Base-by-base conservation (phyloP, 2,329 filamentous ascomycete species). In the Penicillium sp. region DNA sequence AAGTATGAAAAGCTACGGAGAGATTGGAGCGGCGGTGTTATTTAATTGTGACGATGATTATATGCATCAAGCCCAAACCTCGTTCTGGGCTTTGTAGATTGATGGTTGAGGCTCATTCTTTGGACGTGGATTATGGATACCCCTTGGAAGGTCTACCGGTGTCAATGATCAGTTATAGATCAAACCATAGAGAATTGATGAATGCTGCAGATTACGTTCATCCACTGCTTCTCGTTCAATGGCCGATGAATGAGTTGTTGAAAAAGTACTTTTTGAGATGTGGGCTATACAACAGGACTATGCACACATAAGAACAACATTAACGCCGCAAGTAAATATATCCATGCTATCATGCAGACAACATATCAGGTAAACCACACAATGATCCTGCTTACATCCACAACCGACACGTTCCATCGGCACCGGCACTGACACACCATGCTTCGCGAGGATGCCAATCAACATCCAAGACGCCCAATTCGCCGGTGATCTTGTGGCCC, bases 381-480 rank as follows among this genome's bases (percentile, higher is more conserved):
- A n/a, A n/a, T n/a, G n/a, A n/a, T n/a, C 29, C 35, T 38, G 48
- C 55, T 57, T 62, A 84, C 61, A 80, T 85, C 90, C 90, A 98
- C 61, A 98, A 67, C 56, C 90, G 80, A 66, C 87, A 85, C 10
- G 85, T 94, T 28, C 90, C 90, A 70, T 98, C 92, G 1, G 90
- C 89, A 52, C 92, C 92, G 31, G 89, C 90, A 71, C 85, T 93
- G 36, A 95, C 82, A 66, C 85, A 84, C 92, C 92, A 96, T 2
- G 90, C 87, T 66, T 96, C 86, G 47, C 77, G 79, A 4, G 88
- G 87, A 70, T 98, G 92, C 93, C 93, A 98, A 58, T 95, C 86
- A 17, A 98, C 70, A 62, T 95, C 90, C 72, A 96, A 74, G 11
- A 96, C 89, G 50, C 92, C 92, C 41, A 98, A 68, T 51, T 88